These are phyloP conservation scores for Tilletia caries DNA, from an alignment of 1,284 basidiomycete species.

Conservation along the genomic window DNA sequence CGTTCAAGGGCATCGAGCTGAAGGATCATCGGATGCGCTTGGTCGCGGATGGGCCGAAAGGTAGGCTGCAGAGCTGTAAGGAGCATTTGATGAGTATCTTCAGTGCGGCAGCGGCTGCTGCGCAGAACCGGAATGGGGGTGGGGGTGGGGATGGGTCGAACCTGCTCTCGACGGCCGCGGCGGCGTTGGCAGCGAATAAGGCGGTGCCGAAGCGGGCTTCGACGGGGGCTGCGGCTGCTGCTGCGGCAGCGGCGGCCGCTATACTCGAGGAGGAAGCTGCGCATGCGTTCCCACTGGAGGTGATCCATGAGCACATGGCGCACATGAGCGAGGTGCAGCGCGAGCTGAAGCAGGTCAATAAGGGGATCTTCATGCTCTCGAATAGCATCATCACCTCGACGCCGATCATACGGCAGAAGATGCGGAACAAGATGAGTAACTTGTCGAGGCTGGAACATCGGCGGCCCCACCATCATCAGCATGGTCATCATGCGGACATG, in stretches of 20 bases:
- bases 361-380: conserved; percentile 82
- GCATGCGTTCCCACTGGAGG: conserved; percentile 56
- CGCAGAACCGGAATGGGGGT: neutral
- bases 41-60: conserved; percentile 68
- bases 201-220: conserved; percentile 9
- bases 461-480: too few species aligned
- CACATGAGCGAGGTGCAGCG: conserved; percentile 85
- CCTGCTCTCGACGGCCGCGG: neutral
- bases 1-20: conserved; percentile 43
- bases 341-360: conserved; percentile 83
- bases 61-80: conserved; percentile 73
- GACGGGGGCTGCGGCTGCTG: conserved; percentile 7
- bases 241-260: neutral
- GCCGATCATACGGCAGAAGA: conserved; percentile 33
- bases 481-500: neutral
- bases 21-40: conserved; percentile 48
- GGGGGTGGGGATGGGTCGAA: too few species aligned
- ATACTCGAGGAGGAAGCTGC: conserved; percentile 22
- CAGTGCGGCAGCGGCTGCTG: neutral
- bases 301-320: conserved; percentile 79
- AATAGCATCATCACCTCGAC: conserved; percentile 80
- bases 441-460: neutral
- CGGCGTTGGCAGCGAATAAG: neutral
- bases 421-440: conserved; percentile 19
- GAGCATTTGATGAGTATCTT: conserved; percentile 63